These are phyloP conservation scores for Sicyos edulis DNA, from an alignment of 306 rosid genomes.

Conservation along the genomic window DNA sequence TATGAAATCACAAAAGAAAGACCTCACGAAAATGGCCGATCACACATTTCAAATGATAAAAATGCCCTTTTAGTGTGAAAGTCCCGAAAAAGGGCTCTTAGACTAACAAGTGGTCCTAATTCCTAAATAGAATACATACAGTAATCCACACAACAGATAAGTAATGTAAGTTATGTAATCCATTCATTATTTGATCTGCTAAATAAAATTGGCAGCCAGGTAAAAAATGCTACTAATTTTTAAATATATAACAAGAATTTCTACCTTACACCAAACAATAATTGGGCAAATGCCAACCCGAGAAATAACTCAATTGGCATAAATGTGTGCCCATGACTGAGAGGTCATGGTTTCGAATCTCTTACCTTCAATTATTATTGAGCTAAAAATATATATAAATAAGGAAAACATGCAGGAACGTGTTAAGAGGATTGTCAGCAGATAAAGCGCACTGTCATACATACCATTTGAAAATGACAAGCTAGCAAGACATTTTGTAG, in stretches of 20 bases:
- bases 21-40: neutral
- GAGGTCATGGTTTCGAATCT: too few relatives aligned
- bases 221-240: neutral
- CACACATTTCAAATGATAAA: neutral
- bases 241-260: neutral
- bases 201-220: too few relatives aligned
- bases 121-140: neutral
- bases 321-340: too few relatives aligned
- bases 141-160: neutral
- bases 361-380: too few relatives aligned
- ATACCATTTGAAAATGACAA: constrained; percentile 35
- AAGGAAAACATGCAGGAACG: neutral
- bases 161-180: neutral
- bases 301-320: too few relatives aligned
- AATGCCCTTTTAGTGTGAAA: neutral
- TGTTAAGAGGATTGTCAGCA: constrained; percentile 1
- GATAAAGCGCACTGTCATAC: neutral
- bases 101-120: neutral
- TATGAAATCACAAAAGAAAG: neutral
- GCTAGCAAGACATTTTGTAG: constrained; percentile 28
- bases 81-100: neutral
- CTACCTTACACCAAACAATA: neutral
- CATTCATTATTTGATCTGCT: too few relatives aligned
- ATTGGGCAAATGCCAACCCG: neutral
- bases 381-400: too few relatives aligned